Conservation (phyloP, 2,329 filamentous ascomycete species). For the Pyricularia sp. region DNA sequence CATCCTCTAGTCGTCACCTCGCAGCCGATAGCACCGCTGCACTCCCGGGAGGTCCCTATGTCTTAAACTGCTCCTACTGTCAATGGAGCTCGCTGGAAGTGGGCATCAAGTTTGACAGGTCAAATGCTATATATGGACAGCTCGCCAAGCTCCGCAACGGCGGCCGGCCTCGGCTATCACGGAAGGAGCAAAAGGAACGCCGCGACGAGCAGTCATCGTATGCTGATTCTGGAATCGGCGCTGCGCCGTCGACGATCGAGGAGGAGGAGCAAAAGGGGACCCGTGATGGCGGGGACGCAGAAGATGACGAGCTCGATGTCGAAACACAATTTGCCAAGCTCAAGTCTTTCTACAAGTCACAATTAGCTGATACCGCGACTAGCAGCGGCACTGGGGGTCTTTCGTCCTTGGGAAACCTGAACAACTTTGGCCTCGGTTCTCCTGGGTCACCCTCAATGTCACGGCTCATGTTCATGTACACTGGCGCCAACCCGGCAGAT, state of each 20-base stretch:
- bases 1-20: constrained; percentile 28
- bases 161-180: constrained; percentile 35
- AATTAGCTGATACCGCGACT: constrained; percentile 49
- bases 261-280: neutral
- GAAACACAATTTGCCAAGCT: constrained; percentile 65
- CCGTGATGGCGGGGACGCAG: constrained; percentile 14
- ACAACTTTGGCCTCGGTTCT: constrained; percentile 52
- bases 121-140: constrained; percentile 74
- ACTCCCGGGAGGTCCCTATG: constrained; percentile 35
- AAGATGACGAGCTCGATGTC: constrained; percentile 37
- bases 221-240: constrained; percentile 9
- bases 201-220: constrained; percentile 27
- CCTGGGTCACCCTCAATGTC: constrained; percentile 56
- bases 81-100: constrained; percentile 86
- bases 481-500: constrained; percentile 41
- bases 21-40: constrained; percentile 26
- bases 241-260: neutral
- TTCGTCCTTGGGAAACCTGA: constrained; percentile 18
- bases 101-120: constrained; percentile 78
- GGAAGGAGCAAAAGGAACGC: constrained; percentile 38
- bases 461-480: constrained; percentile 86
- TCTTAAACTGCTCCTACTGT: constrained; percentile 80
- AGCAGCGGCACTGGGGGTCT: constrained; percentile 33
- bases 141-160: constrained; percentile 57
- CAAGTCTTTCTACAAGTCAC: constrained; percentile 67